Percentiles rank a stretch among this genome's conserved stretches.
phyloP scores from a whole-genome alignment of 306 rosid genomes.

The Hippophae rhamnoides region DNA sequence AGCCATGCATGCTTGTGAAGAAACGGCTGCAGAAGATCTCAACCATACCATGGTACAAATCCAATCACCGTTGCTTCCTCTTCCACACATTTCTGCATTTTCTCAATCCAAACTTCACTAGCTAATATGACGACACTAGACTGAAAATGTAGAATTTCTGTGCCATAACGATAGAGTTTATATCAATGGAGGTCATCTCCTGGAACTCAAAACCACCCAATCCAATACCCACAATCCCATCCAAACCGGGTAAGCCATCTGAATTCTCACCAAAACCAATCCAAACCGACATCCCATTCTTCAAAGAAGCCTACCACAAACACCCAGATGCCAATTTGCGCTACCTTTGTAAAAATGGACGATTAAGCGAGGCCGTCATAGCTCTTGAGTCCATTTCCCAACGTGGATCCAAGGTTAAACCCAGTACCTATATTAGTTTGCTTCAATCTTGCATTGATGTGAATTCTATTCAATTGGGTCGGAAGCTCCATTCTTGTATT shows the following conservation, averaged over 20 bases:
- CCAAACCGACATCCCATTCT: conserved; percentile 26
- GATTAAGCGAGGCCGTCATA: conserved; percentile 43
- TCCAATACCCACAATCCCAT: conserved; percentile 12
- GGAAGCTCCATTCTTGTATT: conserved; percentile 60
- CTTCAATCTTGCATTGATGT: conserved; percentile 68
- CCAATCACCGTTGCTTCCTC: too few species aligned
- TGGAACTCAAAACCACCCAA: conserved; percentile 32
- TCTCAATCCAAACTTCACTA: too few species aligned
- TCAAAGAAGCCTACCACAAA: conserved; percentile 21
- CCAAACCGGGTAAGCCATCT: conserved; percentile 22
- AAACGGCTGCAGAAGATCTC: too few species aligned
- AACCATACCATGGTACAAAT: too few species aligned
- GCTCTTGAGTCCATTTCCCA: conserved; percentile 54
- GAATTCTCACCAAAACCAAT: conserved; percentile 31
- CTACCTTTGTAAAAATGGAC: conserved; percentile 46
- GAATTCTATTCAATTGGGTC: conserved; percentile 52
- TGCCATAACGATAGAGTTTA: too few species aligned
- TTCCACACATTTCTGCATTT: too few species aligned
- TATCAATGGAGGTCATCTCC: conserved; percentile 44
- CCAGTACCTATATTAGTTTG: conserved; percentile 50
- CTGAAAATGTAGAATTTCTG: too few species aligned
- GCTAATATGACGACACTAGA: too few species aligned
- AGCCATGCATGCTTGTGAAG: too few species aligned
- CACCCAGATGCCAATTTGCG: conserved; percentile 36
- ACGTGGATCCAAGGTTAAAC: conserved; percentile 44